Conservation (phyloP, 768 basidiomycete species). For the Auricularia heimuer region DNA sequence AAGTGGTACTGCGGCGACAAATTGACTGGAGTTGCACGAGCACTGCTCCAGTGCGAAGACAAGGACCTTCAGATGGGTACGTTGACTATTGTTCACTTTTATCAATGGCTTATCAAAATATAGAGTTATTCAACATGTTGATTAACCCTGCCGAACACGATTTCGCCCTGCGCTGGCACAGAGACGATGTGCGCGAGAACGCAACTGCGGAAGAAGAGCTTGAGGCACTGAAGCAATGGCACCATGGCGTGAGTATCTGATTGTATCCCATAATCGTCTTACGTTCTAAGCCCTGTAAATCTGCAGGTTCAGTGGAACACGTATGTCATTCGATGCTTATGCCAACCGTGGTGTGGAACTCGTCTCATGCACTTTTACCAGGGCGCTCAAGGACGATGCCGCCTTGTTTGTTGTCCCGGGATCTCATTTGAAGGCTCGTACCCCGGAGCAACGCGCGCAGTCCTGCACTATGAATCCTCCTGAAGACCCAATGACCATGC, state of each 20-base stretch:
- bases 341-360: background rate
- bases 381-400: conserved; percentile 56
- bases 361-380: conserved; percentile 17
- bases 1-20: conserved; percentile 56
- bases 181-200: conserved; percentile 58
- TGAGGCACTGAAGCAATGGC: conserved; percentile 45
- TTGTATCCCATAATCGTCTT: background rate
- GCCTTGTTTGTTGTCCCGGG: conserved; percentile 65
- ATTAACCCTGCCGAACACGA: conserved; percentile 56
- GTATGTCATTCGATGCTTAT: conserved; percentile 29
- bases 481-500: conserved; percentile 55
- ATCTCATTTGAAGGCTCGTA: conserved; percentile 50
- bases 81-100: conserved; percentile 11
- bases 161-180: conserved; percentile 72
- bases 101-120: background rate
- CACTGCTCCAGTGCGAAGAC: conserved; percentile 46
- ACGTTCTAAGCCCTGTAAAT: background rate
- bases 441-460: conserved; percentile 44
- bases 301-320: conserved; percentile 72
- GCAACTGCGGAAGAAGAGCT: conserved; percentile 52
- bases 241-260: conserved; percentile 48
- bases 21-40: conserved; percentile 33
- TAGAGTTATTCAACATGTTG: conserved; percentile 68
- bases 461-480: conserved; percentile 46
- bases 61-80: conserved; percentile 64